Evolutionary conservation across 2,329 filamentous ascomycete genomes (phyloP), one percentile per base, ranked within the genome.

Genomic region (Passalora sequoiae): DNA sequence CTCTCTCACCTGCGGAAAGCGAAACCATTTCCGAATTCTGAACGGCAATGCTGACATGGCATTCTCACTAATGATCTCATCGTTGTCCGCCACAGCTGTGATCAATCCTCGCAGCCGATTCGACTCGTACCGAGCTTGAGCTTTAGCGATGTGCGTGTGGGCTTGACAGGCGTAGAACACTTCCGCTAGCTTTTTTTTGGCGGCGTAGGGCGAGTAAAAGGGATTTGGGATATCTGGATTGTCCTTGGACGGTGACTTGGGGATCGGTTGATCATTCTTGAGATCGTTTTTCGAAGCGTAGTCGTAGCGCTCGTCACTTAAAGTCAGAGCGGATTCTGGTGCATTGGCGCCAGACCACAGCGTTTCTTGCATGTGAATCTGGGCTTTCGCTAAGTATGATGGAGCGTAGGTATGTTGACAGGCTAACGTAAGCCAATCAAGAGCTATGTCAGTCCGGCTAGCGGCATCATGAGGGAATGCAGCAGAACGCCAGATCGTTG

Each of bases 351-450:
- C 35, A 6, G 45, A 44, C 55, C 47, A 58, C 16, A 58, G 48
- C 6, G 32, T 55, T 43, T 58, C 48, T 20, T 56, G 43, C 37
- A 60, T 45, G 30, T 40, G 22, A 10, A 64, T 35, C 8, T 49
- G 40, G 6, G 62, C 60, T 9, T 40, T 16, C 10, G 52, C 38
- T 3, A 65, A 53, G 44, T 41, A 53, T 6, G 60, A 53, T 4
- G 59, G 58, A 9, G 60, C 56, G 39, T 61, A 64, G 3, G 8
- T 17, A 19, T 49, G 44, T 1, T 31, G 6, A 1, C 35, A 36
- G 1, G 60, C 55, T 12, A 55, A 21, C 3, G 47, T 22, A 6
- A 63, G 49, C 62, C 62, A 65, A 10, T 48, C 24, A 1, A 53
- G 17, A 3, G 60, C 62, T 19, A 65, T 36, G 12, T 39, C 20